Conservation (phyloP, 305 asterid species). For the Fraxinus latifolia region DNA sequence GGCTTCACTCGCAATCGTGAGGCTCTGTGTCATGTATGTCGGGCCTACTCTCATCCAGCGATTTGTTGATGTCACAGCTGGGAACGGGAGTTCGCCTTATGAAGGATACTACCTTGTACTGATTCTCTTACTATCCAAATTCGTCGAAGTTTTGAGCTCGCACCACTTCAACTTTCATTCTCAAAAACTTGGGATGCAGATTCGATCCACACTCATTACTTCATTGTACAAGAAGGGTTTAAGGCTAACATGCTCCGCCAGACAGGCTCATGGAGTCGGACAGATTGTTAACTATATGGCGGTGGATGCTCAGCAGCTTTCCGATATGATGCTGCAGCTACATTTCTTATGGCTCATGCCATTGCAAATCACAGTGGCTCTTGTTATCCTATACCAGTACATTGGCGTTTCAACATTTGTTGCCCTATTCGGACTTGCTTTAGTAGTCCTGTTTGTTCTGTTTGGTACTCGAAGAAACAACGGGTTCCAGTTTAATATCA, state of each 20-base stretch:
- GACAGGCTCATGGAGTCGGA: slow-evolving; percentile 89
- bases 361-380: slow-evolving; percentile 63
- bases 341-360: slow-evolving; percentile 89
- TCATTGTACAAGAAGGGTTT: slow-evolving; percentile 76
- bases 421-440: slow-evolving; percentile 45
- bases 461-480: slow-evolving; percentile 64
- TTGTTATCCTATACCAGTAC: slow-evolving; percentile 56
- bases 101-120: slow-evolving; percentile 78
- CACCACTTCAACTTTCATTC: slow-evolving; percentile 86
- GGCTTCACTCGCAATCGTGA: slow-evolving; percentile 59
- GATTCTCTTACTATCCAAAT: slow-evolving; percentile 59
- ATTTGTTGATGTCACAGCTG: slow-evolving; percentile 68
- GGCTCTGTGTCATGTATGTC: slow-evolving; percentile 67
- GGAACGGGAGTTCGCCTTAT: slow-evolving; percentile 45
- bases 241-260: slow-evolving; percentile 71
- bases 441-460: slow-evolving; percentile 47
- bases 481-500: slow-evolving; percentile 58
- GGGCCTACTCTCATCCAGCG: slow-evolving; percentile 79
- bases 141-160: slow-evolving; percentile 68
- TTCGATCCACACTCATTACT: slow-evolving; percentile 76
- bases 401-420: slow-evolving; percentile 58
- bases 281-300: slow-evolving; percentile 97
- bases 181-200: slow-evolving; percentile 83
- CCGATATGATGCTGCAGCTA: slow-evolving; percentile 92
- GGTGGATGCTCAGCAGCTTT: slow-evolving; percentile 90